Base-by-base conservation (phyloP, 2,329 filamentous ascomycete species). In the Plectosphaerella cucumerina region DNA sequence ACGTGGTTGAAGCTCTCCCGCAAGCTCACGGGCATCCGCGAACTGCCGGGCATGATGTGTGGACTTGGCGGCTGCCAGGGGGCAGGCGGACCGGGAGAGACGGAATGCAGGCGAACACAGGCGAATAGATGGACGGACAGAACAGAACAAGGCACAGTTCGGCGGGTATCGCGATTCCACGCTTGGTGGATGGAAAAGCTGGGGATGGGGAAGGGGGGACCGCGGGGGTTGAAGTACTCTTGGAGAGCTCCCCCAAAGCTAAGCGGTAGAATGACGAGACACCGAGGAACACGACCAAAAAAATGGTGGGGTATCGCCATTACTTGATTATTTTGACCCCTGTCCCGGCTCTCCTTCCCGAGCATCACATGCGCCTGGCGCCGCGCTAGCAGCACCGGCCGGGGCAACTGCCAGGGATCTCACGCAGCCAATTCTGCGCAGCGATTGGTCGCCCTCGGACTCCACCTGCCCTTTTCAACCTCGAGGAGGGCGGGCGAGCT, bases 1-100 rank as follows among this genome's bases (percentile, higher is more conserved):
- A 84, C 81, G 56, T 72, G 75, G 57, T 76, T 78, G 63, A 89
- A 78, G 66, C 81, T 79, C 63, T 86, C 85, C 60, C 85, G 79
- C 67, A 90, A 73, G 72, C 85, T 88, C 57, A 86, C 75, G 59
- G 87, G 85, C 68, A 89, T 82, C 63, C 85, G 79, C 59, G 85
- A 87, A 54, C 81, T 83, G 63, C 85, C 85, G 56, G 83, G 78
- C 80, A 86, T 85, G 49, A 56, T 72, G 61, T 41, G 61, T 41
- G 21, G 50, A 42, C 42, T 34, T n/a, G 50, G 23, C 26, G 42
- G 42, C n/a, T 31, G 26, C 26, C 26, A 31, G 12, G 26, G 26
- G 26, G 26, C 26, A 31, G 12, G 26, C 51, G 26, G 53, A 42
- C 21, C n/a, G 18, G 18, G 17, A 21, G 9, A 5, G 12, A 39